Conservation (phyloP, 2,329 filamentous ascomycete species). For the Cryphonectria japonica region DNA sequence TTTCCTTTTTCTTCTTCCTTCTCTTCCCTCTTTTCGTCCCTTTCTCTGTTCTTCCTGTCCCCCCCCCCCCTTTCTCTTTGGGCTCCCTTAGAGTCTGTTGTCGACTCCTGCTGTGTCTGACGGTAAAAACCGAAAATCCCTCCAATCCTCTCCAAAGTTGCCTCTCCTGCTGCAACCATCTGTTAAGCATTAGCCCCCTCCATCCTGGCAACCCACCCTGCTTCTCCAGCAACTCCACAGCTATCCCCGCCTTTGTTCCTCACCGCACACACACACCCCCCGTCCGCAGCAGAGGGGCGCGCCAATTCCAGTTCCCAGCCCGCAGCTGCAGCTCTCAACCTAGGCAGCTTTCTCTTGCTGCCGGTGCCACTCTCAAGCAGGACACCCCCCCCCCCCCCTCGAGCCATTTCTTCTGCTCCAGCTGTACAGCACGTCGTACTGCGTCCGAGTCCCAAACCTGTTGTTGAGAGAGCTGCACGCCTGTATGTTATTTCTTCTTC, state of each 20-base stretch:
- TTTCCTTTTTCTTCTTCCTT: neutral
- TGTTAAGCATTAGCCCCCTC: neutral
- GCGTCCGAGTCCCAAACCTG: neutral
- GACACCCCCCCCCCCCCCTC: neutral
- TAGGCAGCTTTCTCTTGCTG: neutral
- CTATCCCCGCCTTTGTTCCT: constrained; percentile 2
- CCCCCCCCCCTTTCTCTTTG: neutral
- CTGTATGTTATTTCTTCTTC: neutral
- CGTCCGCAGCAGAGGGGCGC: neutral
- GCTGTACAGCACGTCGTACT: constrained; percentile 11
- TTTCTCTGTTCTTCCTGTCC: too few species aligned
- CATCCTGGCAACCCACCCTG: neutral
- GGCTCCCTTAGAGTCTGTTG: neutral
- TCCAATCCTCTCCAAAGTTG: neutral
- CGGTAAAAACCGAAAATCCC: neutral
- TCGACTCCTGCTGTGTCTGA: neutral
- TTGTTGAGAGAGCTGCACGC: neutral
- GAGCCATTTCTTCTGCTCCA: neutral
- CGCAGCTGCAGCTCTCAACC: neutral
- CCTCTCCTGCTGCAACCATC: neutral
- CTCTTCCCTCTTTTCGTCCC: neutral
- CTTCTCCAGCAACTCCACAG: constrained; percentile 7
- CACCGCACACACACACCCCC: constrained; percentile 3
- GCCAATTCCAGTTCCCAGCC: constrained; percentile 5
- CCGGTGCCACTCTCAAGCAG: neutral